These are phyloP conservation scores for Saccharum officinarum DNA, from an alignment of 176 grass and related monocot species.

Conservation along the genomic window DNA sequence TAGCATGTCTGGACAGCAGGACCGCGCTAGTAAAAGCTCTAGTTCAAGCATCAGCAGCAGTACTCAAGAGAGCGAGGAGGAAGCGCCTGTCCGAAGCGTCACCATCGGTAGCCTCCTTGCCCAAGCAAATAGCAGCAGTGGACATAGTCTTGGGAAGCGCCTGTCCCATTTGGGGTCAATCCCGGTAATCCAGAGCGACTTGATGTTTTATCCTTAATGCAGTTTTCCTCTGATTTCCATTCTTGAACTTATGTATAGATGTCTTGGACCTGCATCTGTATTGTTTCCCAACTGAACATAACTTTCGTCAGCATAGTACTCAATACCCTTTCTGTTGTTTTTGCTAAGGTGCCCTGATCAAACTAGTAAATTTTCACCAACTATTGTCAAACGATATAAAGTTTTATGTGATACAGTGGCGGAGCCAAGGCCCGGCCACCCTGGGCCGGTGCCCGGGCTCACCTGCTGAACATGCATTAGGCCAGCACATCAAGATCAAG, in stretches of 20 bases:
- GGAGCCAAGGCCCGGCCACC: no score
- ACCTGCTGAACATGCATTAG: no score
- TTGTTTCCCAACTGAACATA: not conserved
- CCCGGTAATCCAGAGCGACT: constrained; percentile 48
- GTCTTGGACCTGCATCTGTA: not conserved
- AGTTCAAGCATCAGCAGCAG: constrained; percentile 86
- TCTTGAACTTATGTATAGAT: not conserved
- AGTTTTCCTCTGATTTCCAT: not conserved
- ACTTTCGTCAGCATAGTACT: not conserved
- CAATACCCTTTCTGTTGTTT: not conserved
- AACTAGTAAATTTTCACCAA: not conserved
- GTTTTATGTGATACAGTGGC: not conserved
- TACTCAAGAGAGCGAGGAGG: constrained; percentile 81
- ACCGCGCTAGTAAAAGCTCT: constrained; percentile 76
- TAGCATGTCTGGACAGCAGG: constrained; percentile 67
- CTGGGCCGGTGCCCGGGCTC: no score
- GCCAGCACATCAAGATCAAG: no score
- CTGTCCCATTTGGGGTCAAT: constrained; percentile 85
- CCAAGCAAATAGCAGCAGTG: constrained; percentile 68
- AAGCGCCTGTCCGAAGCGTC: constrained; percentile 26
- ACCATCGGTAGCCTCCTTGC: constrained; percentile 95
- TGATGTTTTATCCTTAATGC: not conserved
- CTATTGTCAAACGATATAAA: not conserved
- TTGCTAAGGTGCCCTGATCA: not conserved
- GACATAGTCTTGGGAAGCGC: constrained; percentile 69